These are phyloP conservation scores for Silene latifolia DNA, from an alignment of 148 eudicot genomes.

Conservation along the genomic window DNA sequence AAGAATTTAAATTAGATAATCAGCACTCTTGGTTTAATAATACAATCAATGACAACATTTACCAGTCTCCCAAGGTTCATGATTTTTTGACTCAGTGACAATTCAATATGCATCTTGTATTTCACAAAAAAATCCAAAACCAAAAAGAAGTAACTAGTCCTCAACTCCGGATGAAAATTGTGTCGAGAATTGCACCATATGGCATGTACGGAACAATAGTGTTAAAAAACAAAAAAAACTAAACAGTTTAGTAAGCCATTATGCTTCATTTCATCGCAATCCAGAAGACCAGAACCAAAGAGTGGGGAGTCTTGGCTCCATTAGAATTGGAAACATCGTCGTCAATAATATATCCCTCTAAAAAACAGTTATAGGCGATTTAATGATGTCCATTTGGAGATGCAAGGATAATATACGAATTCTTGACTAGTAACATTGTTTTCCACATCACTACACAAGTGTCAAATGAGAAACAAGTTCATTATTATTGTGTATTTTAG, in stretches of 20 bases:
- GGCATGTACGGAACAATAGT: neutral
- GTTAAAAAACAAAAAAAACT: neutral
- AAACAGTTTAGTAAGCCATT: neutral
- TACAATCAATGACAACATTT: too few relatives aligned
- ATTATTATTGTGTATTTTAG: neutral
- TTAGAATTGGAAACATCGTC: neutral
- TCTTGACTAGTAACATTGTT: neutral
- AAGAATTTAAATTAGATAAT: constrained; percentile 3
- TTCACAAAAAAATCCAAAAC: neutral
- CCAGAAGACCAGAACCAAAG: neutral
- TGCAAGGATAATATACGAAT: neutral
- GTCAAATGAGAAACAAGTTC: neutral
- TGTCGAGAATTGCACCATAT: neutral
- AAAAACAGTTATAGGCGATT: neutral
- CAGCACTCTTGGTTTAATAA: neutral
- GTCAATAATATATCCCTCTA: neutral
- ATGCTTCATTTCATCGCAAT: too few relatives aligned
- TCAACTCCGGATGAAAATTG: neutral
- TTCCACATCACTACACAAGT: neutral
- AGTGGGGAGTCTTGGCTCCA: neutral
- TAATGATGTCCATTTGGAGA: neutral
- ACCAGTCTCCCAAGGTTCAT: too few relatives aligned
- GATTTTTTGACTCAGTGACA: neutral
- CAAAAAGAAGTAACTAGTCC: neutral
- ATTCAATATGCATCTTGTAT: neutral